Percentiles rank a stretch among this genome's conserved stretches.
These are phyloP conservation scores for Phoma herbarum DNA, from an alignment of 2,329 filamentous ascomycete species.

Conservation along the genomic window DNA sequence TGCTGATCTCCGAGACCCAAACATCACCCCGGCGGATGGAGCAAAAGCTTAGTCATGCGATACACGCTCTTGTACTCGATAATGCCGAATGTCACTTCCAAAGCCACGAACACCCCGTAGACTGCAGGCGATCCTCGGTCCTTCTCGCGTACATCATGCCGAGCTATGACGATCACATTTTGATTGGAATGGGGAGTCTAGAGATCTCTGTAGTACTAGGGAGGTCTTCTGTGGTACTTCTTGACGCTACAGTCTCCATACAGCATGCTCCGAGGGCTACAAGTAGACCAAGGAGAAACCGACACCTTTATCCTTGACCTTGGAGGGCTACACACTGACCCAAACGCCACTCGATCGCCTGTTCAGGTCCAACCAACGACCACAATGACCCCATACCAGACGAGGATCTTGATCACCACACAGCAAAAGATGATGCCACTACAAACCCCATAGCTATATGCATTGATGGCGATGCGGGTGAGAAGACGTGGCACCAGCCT, in stretches of 20 bases:
- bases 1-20: slow-evolving; percentile 6
- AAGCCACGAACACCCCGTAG: not conserved
- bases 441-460: too few relatives aligned
- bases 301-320: not conserved
- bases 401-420: too few relatives aligned
- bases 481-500: too few relatives aligned
- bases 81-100: not conserved
- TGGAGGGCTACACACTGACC: too few relatives aligned
- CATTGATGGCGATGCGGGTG: too few relatives aligned
- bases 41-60: not conserved
- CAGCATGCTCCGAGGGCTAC: not conserved
- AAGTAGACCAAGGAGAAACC: not conserved
- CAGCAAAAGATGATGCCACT: too few relatives aligned
- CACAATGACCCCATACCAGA: too few relatives aligned
- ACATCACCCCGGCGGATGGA: not conserved
- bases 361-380: too few relatives aligned
- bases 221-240: not conserved
- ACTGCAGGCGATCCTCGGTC: not conserved
- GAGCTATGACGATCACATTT: not conserved
- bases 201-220: not conserved
- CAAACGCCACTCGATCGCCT: too few relatives aligned
- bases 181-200: not conserved
- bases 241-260: not conserved
- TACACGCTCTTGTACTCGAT: not conserved
- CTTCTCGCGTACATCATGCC: not conserved